Evolutionary conservation across 2,329 filamentous ascomycete genomes (phyloP).

Genomic region (Pseudogymnoascus sp.): DNA sequence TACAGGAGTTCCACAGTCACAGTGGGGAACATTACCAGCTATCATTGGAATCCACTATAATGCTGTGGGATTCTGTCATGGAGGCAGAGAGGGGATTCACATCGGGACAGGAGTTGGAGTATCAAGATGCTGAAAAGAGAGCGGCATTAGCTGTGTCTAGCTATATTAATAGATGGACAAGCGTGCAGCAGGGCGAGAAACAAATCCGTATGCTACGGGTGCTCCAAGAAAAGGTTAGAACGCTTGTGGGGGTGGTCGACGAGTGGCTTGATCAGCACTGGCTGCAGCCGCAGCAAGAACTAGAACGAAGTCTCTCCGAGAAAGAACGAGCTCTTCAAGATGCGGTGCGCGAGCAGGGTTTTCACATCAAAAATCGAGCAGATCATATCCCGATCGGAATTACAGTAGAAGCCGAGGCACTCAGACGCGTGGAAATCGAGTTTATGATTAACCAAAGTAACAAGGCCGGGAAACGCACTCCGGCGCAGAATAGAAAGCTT

Average conservation of each 20-base stretch:
- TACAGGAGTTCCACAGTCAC: neutral
- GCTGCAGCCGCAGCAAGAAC: neutral
- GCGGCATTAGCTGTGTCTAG: neutral
- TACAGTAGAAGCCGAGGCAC: neutral
- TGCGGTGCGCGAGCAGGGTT: neutral
- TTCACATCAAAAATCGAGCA: neutral
- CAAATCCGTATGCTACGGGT: neutral
- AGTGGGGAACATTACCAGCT: neutral
- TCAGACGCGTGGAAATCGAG: neutral
- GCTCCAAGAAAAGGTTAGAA: neutral
- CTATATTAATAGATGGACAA: neutral
- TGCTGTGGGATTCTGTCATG: neutral
- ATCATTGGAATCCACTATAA: neutral
- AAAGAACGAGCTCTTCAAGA: neutral
- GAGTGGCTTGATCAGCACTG: neutral
- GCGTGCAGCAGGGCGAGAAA: neutral
- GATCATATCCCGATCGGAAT: neutral
- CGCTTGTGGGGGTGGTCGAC: neutral
- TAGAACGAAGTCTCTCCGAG: neutral
- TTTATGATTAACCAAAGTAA: neutral
- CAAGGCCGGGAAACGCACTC: too few relatives aligned
- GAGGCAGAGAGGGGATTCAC: neutral
- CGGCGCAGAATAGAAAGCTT: neutral
- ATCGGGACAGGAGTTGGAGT: neutral
- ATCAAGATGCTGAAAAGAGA: neutral